These are phyloP conservation scores for Aspergillus cejpii DNA, from an alignment of 2,329 filamentous ascomycete species.

Conservation along the genomic window DNA sequence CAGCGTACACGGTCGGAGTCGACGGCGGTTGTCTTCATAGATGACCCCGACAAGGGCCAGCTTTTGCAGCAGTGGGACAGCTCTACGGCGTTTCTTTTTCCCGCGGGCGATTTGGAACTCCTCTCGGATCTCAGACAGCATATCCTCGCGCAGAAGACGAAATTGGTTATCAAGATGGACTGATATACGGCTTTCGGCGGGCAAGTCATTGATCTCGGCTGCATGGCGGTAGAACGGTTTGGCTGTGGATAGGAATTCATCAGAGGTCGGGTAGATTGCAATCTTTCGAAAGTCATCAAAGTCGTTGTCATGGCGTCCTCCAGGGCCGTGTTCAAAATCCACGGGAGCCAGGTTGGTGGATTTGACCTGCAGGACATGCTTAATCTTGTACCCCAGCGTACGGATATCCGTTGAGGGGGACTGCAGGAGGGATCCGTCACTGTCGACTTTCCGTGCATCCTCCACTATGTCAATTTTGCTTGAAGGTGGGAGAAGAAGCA, in stretches of 20 bases:
- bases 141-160: slow-evolving; percentile 63
- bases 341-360: slow-evolving; percentile 9
- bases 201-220: slow-evolving; percentile 43
- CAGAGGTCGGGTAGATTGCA: slow-evolving; percentile 57
- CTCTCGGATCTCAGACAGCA: slow-evolving; percentile 59
- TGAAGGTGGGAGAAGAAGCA: slow-evolving; percentile 38
- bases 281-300: slow-evolving; percentile 55
- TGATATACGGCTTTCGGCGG: slow-evolving; percentile 35
- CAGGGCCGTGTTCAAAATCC: slow-evolving; percentile 37
- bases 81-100: slow-evolving; percentile 40
- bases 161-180: slow-evolving; percentile 65
- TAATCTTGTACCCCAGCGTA: slow-evolving; percentile 39
- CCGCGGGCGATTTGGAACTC: slow-evolving; percentile 51
- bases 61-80: slow-evolving; percentile 34
- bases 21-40: slow-evolving; percentile 23
- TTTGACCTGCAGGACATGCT: slow-evolving; percentile 32
- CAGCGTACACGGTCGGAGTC: slow-evolving; percentile 34
- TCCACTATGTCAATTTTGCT: slow-evolving; percentile 21
- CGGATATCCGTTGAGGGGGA: slow-evolving; percentile 28
- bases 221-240: slow-evolving; percentile 51
- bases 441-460: slow-evolving; percentile 23
- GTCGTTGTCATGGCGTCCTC: slow-evolving; percentile 70
- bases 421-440: slow-evolving; percentile 20
- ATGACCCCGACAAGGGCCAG: slow-evolving; percentile 39
- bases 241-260: slow-evolving; percentile 54